phyloP scores from a whole-genome alignment of 169 alveolate species.

The Plasmodium malariae region DNA sequence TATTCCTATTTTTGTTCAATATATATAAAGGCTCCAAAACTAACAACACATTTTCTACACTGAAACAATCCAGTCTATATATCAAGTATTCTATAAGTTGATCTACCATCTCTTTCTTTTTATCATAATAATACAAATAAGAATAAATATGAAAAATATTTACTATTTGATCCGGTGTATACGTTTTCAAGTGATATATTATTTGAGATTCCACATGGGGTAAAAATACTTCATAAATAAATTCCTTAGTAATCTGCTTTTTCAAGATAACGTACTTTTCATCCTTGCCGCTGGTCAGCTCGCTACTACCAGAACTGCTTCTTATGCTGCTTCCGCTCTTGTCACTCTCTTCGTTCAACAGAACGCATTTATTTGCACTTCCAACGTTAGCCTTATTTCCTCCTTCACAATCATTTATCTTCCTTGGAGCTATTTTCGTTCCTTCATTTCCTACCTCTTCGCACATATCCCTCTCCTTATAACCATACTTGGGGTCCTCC shows the following conservation, averaged over 20 bases:
- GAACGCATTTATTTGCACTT: not conserved
- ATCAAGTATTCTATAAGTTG: slow-evolving; percentile 34
- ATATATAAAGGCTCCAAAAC: slow-evolving; percentile 63
- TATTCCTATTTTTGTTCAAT: slow-evolving; percentile 29
- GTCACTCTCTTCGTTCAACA: not conserved
- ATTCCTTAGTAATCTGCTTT: slow-evolving; percentile 69
- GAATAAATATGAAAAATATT: slow-evolving; percentile 53
- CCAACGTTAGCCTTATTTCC: not conserved
- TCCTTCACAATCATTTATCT: not conserved
- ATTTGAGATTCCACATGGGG: slow-evolving; percentile 77
- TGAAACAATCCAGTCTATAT: slow-evolving; percentile 68
- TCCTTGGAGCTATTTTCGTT: not conserved
- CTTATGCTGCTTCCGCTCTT: not conserved
- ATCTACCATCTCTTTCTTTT: slow-evolving; percentile 64
- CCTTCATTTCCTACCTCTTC: not conserved
- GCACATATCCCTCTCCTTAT: not conserved
- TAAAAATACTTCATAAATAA: slow-evolving; percentile 53
- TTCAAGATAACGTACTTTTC: slow-evolving; percentile 70
- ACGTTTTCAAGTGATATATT: slow-evolving; percentile 64
- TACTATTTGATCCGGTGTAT: slow-evolving; percentile 73
- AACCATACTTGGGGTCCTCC: not conserved
- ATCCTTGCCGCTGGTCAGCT: not conserved
- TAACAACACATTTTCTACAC: slow-evolving; percentile 47
- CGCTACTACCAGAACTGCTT: not conserved
- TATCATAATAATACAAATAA: slow-evolving; percentile 54